Evolutionary conservation across 192 early-diverging fungal species (phyloP).

Genomic region (Mortierella antarctica): DNA sequence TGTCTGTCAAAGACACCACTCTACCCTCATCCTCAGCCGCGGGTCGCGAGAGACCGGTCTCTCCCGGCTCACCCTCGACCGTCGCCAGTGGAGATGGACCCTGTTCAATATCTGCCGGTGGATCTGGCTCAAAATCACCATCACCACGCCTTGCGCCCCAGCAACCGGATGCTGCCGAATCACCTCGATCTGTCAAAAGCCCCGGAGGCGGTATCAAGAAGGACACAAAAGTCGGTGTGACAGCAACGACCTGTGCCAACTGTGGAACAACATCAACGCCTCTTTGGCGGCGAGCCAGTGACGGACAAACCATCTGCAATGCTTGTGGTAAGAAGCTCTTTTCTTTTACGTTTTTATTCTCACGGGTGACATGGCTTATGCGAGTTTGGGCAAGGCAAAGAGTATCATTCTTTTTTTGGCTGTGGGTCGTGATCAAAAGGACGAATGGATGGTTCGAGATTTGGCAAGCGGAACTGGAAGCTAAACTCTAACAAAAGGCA

Average conservation of each 20-base stretch:
- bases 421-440: background rate
- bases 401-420: conserved; percentile 1
- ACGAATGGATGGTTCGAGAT: background rate
- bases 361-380: background rate
- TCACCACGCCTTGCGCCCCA: background rate
- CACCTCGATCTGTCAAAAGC: background rate
- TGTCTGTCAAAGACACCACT: background rate
- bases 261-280: conserved; percentile 92
- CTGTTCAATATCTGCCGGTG: background rate
- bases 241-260: conserved; percentile 79
- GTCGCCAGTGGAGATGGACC: conserved; percentile 15
- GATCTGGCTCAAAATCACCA: conserved; percentile 9
- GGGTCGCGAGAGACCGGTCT: conserved; percentile 4
- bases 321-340: conserved; percentile 85
- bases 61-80: conserved; percentile 17
- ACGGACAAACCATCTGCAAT: conserved; percentile 95
- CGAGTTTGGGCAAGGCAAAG: too few species aligned
- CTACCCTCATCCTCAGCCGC: background rate
- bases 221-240: conserved; percentile 45
- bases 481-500: background rate
- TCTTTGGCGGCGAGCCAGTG: conserved; percentile 88
- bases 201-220: conserved; percentile 7
- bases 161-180: conserved; percentile 1
- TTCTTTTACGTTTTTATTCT: conserved; percentile 14
- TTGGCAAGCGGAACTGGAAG: background rate